A percentile compares a stretch with the other conserved stretches of the same genome.
Evolutionary conservation across 2,329 filamentous ascomycete species (phyloP).

Genomic region (Paraphaeosphaeria sporulosa): DNA sequence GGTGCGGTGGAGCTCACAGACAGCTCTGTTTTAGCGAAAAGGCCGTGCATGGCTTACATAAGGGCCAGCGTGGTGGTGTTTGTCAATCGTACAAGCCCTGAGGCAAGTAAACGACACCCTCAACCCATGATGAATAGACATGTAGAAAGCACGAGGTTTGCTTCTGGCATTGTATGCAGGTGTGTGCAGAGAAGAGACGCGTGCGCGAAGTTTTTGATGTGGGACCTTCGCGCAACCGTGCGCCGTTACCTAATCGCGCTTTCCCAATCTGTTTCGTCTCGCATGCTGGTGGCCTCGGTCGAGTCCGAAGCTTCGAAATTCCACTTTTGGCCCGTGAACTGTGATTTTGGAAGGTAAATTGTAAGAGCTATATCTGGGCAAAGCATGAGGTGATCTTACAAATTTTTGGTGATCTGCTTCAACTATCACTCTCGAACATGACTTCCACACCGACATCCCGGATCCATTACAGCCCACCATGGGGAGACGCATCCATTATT

Average conservation of each 20-base stretch:
- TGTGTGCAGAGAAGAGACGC: background rate
- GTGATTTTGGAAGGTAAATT: conserved; percentile 4
- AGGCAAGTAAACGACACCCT: background rate
- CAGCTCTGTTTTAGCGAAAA: conserved; percentile 32
- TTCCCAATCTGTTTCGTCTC: conserved; percentile 5
- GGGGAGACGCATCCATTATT: conserved; percentile 96
- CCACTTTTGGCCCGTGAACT: background rate
- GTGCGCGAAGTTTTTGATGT: conserved; percentile 10
- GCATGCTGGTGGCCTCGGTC: background rate
- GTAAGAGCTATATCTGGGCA: background rate
- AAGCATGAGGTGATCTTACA: conserved; percentile 15
- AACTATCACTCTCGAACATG: conserved; percentile 24
- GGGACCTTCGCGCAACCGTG: conserved; percentile 1
- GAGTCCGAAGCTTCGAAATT: background rate
- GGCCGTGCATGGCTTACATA: conserved; percentile 15
- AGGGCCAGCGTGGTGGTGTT: background rate
- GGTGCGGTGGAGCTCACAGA: conserved; percentile 24
- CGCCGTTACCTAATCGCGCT: background rate
- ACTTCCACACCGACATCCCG: conserved; percentile 31
- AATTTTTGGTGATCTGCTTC: background rate
- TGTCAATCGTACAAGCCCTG: background rate
- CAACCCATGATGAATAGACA: background rate
- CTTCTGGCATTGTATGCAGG: background rate
- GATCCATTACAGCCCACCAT: conserved; percentile 89
- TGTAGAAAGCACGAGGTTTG: background rate